Conservation (phyloP, 352 stramenopile genomes). For the Elongisporangium senticosum region DNA sequence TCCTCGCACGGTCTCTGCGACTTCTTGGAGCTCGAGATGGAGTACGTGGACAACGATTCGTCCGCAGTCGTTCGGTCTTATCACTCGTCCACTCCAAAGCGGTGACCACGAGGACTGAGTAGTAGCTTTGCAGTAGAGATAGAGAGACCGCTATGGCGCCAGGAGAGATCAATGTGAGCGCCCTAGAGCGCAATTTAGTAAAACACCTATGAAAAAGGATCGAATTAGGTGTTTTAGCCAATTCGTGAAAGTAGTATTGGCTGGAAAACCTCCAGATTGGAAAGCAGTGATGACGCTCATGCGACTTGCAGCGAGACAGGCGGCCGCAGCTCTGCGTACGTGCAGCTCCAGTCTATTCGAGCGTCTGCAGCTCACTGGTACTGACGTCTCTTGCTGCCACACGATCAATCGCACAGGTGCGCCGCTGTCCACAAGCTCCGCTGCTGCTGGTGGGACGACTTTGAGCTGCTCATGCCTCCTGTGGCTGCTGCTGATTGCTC, state of each 20-base stretch:
- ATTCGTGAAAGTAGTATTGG: neutral
- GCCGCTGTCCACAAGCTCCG: neutral
- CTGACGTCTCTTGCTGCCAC: neutral
- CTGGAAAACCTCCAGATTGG: neutral
- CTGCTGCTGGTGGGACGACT: neutral
- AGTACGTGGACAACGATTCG: neutral
- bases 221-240: neutral
- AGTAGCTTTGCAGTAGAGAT: neutral
- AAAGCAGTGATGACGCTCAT: neutral
- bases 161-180: too few relatives aligned
- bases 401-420: neutral
- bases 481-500: neutral
- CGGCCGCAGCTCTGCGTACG: neutral
- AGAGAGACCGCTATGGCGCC: neutral
- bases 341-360: neutral
- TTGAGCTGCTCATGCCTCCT: neutral
- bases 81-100: neutral
- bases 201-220: neutral
- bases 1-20: constrained; percentile 59
- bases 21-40: constrained; percentile 66
- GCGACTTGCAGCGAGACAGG: neutral
- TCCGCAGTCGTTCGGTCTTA: neutral
- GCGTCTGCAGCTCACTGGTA: neutral
- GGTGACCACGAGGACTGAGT: constrained; percentile 4
- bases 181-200: neutral